A percentile compares a stretch with the other conserved stretches of the same genome.
Conservation (phyloP, 2,329 filamentous ascomycete genomes). For the Penicillium sp. region DNA sequence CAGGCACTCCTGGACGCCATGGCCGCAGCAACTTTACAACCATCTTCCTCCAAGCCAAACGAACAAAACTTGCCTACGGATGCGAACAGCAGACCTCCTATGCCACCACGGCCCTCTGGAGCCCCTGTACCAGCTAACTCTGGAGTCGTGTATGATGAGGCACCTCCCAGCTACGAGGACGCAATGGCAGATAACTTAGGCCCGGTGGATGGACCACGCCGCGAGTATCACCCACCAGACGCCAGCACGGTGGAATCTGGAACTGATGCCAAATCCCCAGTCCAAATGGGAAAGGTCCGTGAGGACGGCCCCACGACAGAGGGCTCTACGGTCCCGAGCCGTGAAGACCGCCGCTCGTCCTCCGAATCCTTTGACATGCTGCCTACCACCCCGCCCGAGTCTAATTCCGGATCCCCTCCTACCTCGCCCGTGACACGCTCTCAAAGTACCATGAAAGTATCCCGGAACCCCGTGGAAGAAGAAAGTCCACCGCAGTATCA, state of each 20-base stretch:
- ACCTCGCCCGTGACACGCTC: slow-evolving; percentile 29
- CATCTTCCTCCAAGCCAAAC: slow-evolving; percentile 19
- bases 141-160: slow-evolving; percentile 55
- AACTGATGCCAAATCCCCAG: slow-evolving; percentile 39
- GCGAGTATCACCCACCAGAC: slow-evolving; percentile 46
- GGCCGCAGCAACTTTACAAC: slow-evolving; percentile 30
- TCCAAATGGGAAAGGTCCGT: slow-evolving; percentile 25
- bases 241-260: slow-evolving; percentile 32
- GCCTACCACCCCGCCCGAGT: slow-evolving; percentile 35
- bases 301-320: slow-evolving; percentile 25
- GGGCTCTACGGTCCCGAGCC: slow-evolving; percentile 19
- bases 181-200: slow-evolving; percentile 75
- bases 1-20: slow-evolving; percentile 67
- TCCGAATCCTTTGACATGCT: slow-evolving; percentile 41
- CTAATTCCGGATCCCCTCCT: slow-evolving; percentile 32
- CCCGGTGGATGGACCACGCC: slow-evolving; percentile 66
- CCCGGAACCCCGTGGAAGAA: slow-evolving; percentile 23
- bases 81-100: slow-evolving; percentile 33
- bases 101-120: slow-evolving; percentile 37
- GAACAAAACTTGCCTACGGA: not conserved
- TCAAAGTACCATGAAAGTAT: slow-evolving; percentile 32
- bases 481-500: slow-evolving; percentile 33
- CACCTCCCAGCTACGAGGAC: slow-evolving; percentile 93
- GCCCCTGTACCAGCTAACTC: slow-evolving; percentile 23
- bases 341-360: slow-evolving; percentile 26